Percentiles rank a stretch among this genome's conserved stretches.
phyloP scores from a whole-genome alignment of 1,284 basidiomycete species.

The Porodaedalea pini region DNA sequence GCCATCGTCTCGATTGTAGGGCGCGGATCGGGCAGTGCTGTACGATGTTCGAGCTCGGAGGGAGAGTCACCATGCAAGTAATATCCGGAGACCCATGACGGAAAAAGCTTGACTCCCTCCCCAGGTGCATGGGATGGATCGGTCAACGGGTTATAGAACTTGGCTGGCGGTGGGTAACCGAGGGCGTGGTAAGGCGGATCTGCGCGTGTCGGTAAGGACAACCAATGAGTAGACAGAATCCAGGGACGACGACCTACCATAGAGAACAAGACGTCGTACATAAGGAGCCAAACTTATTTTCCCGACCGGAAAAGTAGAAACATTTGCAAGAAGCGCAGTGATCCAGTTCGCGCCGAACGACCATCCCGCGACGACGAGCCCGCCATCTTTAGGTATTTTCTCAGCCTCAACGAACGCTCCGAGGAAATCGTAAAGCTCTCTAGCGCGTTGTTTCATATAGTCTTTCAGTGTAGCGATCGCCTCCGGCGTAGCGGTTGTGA shows the following conservation, averaged over 20 bases:
- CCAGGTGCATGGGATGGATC: constrained; percentile 22
- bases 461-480: neutral
- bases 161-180: constrained; percentile 24
- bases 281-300: constrained; percentile 19
- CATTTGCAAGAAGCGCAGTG: constrained; percentile 23
- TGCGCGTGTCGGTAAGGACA: neutral
- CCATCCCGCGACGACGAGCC: constrained; percentile 23
- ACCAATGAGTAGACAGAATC: neutral
- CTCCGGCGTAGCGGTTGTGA: constrained; percentile 26
- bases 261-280: neutral
- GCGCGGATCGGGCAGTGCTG: constrained; percentile 12
- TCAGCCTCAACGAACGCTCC: constrained; percentile 17
- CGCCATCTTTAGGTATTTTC: constrained; percentile 17
- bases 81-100: constrained; percentile 29
- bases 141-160: constrained; percentile 26
- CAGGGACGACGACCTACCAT: neutral
- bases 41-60: constrained; percentile 1
- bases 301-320: constrained; percentile 16
- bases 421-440: constrained; percentile 22
- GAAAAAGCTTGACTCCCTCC: constrained; percentile 23
- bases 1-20: constrained; percentile 21
- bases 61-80: constrained; percentile 26
- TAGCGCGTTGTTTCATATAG: constrained; percentile 20
- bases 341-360: constrained; percentile 25
- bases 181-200: constrained; percentile 18